Evolutionary conservation across 345 rosid species (phyloP).

Genomic region (Hirschfeldia incana): DNA sequence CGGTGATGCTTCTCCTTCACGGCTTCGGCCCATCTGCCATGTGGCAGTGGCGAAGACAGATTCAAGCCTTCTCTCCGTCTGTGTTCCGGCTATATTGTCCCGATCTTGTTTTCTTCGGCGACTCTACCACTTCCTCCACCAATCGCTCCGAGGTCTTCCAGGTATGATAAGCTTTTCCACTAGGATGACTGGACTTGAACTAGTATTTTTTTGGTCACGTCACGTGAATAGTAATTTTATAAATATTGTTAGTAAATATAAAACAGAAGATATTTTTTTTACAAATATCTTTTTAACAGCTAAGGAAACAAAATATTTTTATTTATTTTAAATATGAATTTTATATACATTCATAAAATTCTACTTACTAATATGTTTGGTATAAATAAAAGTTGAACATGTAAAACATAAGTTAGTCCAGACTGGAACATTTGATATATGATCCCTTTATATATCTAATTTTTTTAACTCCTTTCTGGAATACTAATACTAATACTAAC

Average conservation of each 20-base stretch:
- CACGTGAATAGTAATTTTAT: background rate
- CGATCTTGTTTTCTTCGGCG: constrained; percentile 75
- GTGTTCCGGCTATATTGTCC: constrained; percentile 65
- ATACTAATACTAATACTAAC: background rate
- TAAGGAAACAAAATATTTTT: no score
- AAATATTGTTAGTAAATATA: background rate
- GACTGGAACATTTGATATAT: background rate
- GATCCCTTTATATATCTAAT: background rate
- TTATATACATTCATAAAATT: background rate
- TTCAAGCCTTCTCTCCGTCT: constrained; percentile 56
- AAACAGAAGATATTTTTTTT: background rate
- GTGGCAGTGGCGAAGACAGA: constrained; percentile 88
- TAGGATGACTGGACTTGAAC: background rate
- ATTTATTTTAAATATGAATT: no score
- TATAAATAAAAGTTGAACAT: background rate
- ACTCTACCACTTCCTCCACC: constrained; percentile 54
- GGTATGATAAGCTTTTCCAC: constrained; percentile 12
- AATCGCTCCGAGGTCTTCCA: constrained; percentile 71
- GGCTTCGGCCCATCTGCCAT: constrained; percentile 81
- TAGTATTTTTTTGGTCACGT: background rate
- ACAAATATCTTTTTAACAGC: background rate
- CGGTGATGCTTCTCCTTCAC: constrained; percentile 66
- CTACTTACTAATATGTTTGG: background rate
- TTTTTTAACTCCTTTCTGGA: background rate
- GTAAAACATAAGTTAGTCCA: background rate